Evolutionary conservation across 192 early-diverging fungal genomes (phyloP).

Genomic region (Ambispora gerdemannii): DNA sequence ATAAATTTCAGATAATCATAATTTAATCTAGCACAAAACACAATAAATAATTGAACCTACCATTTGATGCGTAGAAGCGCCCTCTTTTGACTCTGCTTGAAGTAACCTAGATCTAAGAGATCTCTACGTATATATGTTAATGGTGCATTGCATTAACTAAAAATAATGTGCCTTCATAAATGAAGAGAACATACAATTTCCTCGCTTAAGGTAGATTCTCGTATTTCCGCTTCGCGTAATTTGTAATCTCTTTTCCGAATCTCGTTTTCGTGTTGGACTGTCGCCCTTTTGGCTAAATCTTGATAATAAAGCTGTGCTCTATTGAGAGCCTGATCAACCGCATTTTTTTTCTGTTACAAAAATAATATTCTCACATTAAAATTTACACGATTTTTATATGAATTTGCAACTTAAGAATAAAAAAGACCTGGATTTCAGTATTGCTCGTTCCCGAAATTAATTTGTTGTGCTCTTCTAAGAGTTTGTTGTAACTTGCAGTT

Average conservation of each 20-base stretch:
- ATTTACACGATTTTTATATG: not conserved
- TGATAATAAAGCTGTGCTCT: constrained; percentile 12
- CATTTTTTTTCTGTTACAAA: not conserved
- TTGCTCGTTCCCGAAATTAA: not conserved
- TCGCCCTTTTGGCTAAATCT: not conserved
- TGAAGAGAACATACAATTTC: constrained; percentile 21
- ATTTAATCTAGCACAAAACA: no score
- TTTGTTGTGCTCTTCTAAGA: constrained; percentile 8
- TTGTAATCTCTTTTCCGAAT: constrained; percentile 21
- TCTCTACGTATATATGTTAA: constrained; percentile 11
- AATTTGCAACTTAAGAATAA: not conserved
- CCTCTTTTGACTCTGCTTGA: not conserved
- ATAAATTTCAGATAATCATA: no score
- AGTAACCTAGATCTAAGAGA: not conserved
- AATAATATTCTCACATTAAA: not conserved
- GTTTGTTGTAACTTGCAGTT: not conserved
- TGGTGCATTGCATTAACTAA: no score
- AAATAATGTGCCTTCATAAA: no score
- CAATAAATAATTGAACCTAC: not conserved
- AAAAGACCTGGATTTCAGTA: constrained; percentile 8
- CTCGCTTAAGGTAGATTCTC: constrained; percentile 6
- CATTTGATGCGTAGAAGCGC: not conserved
- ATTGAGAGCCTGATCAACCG: constrained; percentile 7
- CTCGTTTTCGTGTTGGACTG: constrained; percentile 23
- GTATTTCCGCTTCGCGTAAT: constrained; percentile 9